Conservation (phyloP, 1,139 yeast genomes). For the Nematodospora anomalae region DNA sequence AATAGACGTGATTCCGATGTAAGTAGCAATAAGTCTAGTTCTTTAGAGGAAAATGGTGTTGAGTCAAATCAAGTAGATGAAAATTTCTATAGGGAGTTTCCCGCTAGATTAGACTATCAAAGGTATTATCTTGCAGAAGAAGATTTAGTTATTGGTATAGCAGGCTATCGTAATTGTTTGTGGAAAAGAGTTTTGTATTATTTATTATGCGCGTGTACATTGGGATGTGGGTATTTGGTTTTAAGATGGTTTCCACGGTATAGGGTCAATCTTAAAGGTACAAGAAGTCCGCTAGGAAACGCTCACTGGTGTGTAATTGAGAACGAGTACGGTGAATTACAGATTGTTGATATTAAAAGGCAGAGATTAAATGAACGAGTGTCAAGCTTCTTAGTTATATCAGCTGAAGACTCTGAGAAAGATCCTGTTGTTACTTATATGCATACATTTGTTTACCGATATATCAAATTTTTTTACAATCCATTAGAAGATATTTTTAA, state of each 20-base stretch:
- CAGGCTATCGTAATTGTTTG: constrained; percentile 70
- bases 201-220: constrained; percentile 54
- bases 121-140: constrained; percentile 93
- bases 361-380: constrained; percentile 67
- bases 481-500: constrained; percentile 85
- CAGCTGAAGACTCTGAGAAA: constrained; percentile 23
- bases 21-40: constrained; percentile 23
- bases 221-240: constrained; percentile 71
- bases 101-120: constrained; percentile 56
- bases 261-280: constrained; percentile 68
- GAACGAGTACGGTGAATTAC: constrained; percentile 87
- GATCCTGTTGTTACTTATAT: constrained; percentile 73
- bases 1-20: constrained; percentile 30
- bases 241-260: constrained; percentile 85
- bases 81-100: constrained; percentile 41
- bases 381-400: constrained; percentile 58
- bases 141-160: constrained; percentile 89
- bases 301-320: constrained; percentile 95
- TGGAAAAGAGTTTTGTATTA: constrained; percentile 51
- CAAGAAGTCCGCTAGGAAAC: constrained; percentile 64
- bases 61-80: constrained; percentile 28
- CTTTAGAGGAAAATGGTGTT: constrained; percentile 16
- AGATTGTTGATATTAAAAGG: constrained; percentile 55
- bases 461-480: constrained; percentile 76
- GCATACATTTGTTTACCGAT: constrained; percentile 75